phyloP scores from a whole-genome alignment of 2,329 filamentous ascomycete genomes.

The Tolypocladium amazonense region DNA sequence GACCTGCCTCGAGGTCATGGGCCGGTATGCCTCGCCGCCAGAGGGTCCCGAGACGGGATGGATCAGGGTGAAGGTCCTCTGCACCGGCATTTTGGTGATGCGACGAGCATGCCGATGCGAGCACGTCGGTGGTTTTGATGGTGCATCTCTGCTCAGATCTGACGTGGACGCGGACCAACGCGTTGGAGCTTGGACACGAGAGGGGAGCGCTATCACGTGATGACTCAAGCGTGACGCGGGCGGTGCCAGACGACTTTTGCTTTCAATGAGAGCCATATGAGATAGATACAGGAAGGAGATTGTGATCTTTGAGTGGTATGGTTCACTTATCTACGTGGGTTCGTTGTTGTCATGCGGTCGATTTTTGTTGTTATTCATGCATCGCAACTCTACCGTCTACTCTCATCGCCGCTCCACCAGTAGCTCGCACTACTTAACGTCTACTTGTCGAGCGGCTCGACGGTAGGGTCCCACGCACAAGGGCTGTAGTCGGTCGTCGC shows the following conservation, averaged over 20 bases:
- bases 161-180: not conserved
- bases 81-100: constrained; percentile 20
- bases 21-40: not conserved
- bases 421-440: not conserved
- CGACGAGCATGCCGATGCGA: constrained; percentile 2
- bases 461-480: constrained; percentile 46
- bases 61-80: constrained; percentile 34
- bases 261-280: not conserved
- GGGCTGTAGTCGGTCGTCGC: constrained; percentile 42
- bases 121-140: not conserved
- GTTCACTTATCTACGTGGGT: not conserved
- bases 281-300: not conserved
- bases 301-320: not conserved
- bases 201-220: constrained; percentile 7
- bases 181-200: constrained; percentile 4
- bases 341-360: not conserved
- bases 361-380: not conserved
- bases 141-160: not conserved
- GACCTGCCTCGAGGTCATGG: constrained; percentile 32
- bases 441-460: constrained; percentile 31
- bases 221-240: not conserved
- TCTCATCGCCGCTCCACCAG: not conserved
- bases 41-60: constrained; percentile 15
- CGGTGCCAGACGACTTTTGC: not conserved
- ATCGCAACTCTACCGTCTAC: not conserved